phyloP scores from a whole-genome alignment of 768 basidiomycete species.

The Termitomyces sp. region DNA sequence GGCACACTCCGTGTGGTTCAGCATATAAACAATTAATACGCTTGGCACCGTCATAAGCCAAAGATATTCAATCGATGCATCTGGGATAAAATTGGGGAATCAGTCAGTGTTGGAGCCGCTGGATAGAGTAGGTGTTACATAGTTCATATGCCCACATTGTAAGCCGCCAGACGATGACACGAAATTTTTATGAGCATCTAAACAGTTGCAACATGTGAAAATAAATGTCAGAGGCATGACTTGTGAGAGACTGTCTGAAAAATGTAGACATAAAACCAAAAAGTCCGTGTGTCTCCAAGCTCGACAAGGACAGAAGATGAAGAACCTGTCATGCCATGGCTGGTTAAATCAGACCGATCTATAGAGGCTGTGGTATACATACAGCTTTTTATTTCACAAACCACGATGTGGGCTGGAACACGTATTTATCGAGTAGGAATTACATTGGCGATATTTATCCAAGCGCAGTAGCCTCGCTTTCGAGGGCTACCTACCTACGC shows the following conservation, averaged over 20 bases:
- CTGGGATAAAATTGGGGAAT: not conserved
- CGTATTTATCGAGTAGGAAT: not conserved
- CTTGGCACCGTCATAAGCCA: not conserved
- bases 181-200: not conserved
- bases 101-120: not conserved
- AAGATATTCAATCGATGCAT: not conserved
- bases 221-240: not conserved
- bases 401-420: not conserved
- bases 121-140: not conserved
- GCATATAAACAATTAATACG: not conserved
- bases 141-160: not conserved
- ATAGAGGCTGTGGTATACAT: not conserved
- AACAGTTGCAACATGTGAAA: not conserved
- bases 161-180: not conserved
- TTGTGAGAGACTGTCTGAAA: not conserved
- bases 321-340: not conserved
- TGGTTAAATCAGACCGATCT: not conserved
- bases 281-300: not conserved
- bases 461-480: not conserved
- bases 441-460: not conserved
- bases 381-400: not conserved
- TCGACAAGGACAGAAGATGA: slow-evolving; percentile 2
- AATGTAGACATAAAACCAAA: not conserved
- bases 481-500: not conserved
- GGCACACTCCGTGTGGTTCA: not conserved